phyloP scores from a whole-genome alignment of 2,329 filamentous ascomycete species.

The Domatiomyces catenatus region DNA sequence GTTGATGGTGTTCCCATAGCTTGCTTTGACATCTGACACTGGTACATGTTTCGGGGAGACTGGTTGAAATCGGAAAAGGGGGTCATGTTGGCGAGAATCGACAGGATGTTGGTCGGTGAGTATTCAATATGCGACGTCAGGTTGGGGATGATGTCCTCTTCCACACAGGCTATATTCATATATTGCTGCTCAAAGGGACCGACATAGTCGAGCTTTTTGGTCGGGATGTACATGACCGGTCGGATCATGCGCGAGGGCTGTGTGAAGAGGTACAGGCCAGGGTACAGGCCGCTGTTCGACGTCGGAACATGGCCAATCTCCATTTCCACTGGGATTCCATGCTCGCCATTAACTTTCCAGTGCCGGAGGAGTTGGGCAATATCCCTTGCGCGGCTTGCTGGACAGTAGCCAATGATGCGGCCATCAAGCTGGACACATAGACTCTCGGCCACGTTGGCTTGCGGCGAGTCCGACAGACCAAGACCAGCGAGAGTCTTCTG shows the following conservation, averaged over 20 bases:
- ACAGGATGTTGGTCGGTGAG: constrained; percentile 89
- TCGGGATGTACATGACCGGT: constrained; percentile 78
- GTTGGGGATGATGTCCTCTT: constrained; percentile 72
- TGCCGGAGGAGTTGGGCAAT: constrained; percentile 78
- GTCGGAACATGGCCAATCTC: constrained; percentile 86
- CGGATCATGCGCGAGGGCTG: constrained; percentile 73
- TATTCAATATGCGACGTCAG: constrained; percentile 88
- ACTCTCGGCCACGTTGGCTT: constrained; percentile 65
- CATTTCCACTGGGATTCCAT: constrained; percentile 64
- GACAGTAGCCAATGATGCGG: constrained; percentile 76
- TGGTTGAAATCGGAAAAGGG: constrained; percentile 99
- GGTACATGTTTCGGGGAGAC: constrained; percentile 97
- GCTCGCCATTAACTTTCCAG: constrained; percentile 85
- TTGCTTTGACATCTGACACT: constrained; percentile 99
- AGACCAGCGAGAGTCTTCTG: constrained; percentile 62
- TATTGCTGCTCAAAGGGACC: constrained; percentile 93
- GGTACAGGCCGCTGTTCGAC: constrained; percentile 84
- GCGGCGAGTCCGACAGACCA: constrained; percentile 60
- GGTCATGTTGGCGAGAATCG: constrained; percentile 95
- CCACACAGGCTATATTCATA: constrained; percentile 92
- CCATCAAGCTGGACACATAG: constrained; percentile 86
- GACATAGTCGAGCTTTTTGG: constrained; percentile 74
- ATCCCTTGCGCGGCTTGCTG: constrained; percentile 62
- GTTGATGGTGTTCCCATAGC: constrained; percentile 94
- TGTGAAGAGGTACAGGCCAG: constrained; percentile 86